A percentile compares a stretch with the other conserved stretches of the same genome.
Evolutionary conservation across 306 rosid species (phyloP).

Genomic region (Prunus padus): DNA sequence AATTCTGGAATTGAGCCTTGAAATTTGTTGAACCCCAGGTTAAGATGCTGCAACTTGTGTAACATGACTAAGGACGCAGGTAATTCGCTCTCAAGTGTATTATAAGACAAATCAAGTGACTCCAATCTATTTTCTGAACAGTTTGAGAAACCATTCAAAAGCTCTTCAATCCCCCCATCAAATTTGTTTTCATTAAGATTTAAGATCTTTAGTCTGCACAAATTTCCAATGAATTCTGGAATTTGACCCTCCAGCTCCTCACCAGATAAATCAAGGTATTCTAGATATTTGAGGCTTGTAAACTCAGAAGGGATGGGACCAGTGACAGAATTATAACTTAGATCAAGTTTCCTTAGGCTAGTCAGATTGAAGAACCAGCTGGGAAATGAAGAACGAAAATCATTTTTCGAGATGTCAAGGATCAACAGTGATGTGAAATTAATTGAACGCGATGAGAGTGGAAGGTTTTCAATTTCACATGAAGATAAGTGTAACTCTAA

Average conservation of each 20-base stretch:
- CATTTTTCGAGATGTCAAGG: not conserved
- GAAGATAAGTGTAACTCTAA: not conserved
- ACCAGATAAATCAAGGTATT: not conserved
- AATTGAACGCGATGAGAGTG: not conserved
- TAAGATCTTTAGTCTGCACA: not conserved
- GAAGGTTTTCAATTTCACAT: not conserved
- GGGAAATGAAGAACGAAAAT: not conserved
- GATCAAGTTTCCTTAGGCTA: not conserved
- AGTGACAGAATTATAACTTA: not conserved
- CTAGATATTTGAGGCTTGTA: not conserved
- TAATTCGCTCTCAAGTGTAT: not conserved
- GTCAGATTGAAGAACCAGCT: not conserved
- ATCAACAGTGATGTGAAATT: not conserved
- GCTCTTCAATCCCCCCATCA: not conserved
- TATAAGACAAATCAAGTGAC: constrained; percentile 1
- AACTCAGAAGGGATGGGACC: not conserved
- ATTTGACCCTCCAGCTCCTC: not conserved
- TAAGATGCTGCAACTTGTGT: not conserved
- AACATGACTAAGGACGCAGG: not conserved
- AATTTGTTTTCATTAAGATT: not conserved
- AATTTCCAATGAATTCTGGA: not conserved
- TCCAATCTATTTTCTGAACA: constrained; percentile 10
- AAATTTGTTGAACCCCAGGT: not conserved
- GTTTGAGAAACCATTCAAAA: not conserved
- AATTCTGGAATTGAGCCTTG: constrained; percentile 32